Evolutionary conservation across 768 basidiomycete species (phyloP).

Genomic region (Tylopilus vinaceipallidus): DNA sequence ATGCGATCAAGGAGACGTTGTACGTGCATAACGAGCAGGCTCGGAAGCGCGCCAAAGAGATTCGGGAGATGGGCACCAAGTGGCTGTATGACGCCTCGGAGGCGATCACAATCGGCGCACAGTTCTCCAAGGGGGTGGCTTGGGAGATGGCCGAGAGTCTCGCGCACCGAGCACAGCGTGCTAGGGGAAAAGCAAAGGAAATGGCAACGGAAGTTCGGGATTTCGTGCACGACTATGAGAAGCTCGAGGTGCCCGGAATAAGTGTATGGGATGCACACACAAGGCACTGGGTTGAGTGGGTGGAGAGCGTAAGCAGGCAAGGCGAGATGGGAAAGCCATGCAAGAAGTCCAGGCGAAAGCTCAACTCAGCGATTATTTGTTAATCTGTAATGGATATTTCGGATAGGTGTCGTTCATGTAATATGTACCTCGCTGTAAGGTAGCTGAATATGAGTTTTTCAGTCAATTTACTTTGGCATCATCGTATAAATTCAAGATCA

Average conservation of each 20-base stretch:
- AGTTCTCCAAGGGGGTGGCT: conserved; percentile 43
- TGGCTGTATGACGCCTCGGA: conserved; percentile 44
- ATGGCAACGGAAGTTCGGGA: conserved; percentile 37
- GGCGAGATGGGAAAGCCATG: conserved; percentile 7
- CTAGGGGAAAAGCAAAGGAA: conserved; percentile 45
- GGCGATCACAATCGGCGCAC: conserved; percentile 40
- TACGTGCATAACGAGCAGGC: conserved; percentile 51
- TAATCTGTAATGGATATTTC: conserved; percentile 5
- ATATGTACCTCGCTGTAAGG: conserved; percentile 25
- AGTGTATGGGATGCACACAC: conserved; percentile 17
- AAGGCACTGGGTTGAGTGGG: conserved; percentile 22
- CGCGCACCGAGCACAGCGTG: conserved; percentile 39
- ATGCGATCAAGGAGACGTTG: conserved; percentile 38
- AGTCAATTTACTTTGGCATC: no score
- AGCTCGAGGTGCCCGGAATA: conserved; percentile 11
- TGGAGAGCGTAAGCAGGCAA: conserved; percentile 3
- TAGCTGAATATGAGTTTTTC: conserved; percentile 12
- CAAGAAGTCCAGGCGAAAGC: conserved; percentile 15
- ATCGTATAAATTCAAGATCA: neutral
- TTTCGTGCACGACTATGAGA: conserved; percentile 22
- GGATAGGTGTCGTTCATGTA: conserved; percentile 2
- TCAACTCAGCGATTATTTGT: conserved; percentile 11
- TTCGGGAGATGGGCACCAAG: conserved; percentile 48
- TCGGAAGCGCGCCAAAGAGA: conserved; percentile 49
- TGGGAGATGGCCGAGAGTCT: conserved; percentile 37